Evolutionary conservation across 108 stramenopile genomes (phyloP), one percentile per base, ranked within the genome.

Genomic region (Skeletonema costatum): DNA sequence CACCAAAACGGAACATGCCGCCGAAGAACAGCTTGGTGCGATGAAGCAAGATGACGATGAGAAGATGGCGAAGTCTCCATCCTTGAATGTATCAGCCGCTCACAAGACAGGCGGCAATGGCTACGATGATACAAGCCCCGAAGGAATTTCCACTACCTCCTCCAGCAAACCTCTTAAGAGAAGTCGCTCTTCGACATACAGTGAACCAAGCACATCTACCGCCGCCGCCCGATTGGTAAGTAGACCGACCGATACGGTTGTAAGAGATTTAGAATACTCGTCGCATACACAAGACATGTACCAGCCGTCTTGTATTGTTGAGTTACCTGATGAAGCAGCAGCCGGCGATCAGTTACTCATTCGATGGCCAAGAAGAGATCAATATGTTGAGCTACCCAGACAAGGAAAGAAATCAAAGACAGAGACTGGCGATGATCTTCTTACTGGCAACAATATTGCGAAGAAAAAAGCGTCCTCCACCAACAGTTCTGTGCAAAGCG

Each of bases 261-360:
- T 56, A 7, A 56, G 25, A 25, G 53, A 25, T 29, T 2, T 56
- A 29, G 53, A 56, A 56, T 56, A 56, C 53, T 56, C 53, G 25
- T 21, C 53, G 7, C 25, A 56, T 25, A 56, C 5, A 10, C 53
- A 56, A 56, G 53, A 56, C 25, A 25, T 56, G 53, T 56, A 29
- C 53, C 25, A 9, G 19, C 25, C 53, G 53, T 81, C 73, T 42
- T 81, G 80, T 56, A 59, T 81, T 36, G 69, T 81, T 3, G 60
- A 81, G 33, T 30, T 81, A 5, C 69, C 80, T 14, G 50, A 41
- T 46, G 63, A 53, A 62, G 39, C 33, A 30, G 64, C 48, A 65
- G 29, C 63, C 30, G 80, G 80, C 13, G 80, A 81, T 36, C 62
- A 50, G 36, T 53, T 81, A 33, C 64, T 69, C 35, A 81, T 81